Conservation (phyloP, 2,329 filamentous ascomycete genomes). For the Tolypocladium pustulatum region DNA sequence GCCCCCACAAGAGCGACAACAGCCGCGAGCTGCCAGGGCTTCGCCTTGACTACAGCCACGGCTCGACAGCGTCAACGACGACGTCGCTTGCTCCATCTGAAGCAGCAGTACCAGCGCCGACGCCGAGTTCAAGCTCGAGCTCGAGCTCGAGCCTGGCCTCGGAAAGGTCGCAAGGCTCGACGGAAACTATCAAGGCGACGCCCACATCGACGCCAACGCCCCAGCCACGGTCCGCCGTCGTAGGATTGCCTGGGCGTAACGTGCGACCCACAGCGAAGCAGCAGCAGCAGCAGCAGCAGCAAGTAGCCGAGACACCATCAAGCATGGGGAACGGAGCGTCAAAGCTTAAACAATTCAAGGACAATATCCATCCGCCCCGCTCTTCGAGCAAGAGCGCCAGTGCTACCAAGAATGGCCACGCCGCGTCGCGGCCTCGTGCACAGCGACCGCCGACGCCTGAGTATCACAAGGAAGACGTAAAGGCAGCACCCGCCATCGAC, state of each 20-base stretch:
- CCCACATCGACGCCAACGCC: background rate
- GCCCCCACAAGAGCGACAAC: constrained; percentile 38
- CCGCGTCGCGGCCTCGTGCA: constrained; percentile 7
- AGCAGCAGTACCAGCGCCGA: background rate
- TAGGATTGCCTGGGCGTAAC: constrained; percentile 18
- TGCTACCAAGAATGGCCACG: background rate
- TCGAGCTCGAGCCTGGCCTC: background rate
- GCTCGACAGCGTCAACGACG: constrained; percentile 32
- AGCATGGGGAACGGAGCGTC: constrained; percentile 23
- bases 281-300: constrained; percentile 2
- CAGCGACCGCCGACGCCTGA: constrained; percentile 38
- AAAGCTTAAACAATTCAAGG: constrained; percentile 19
- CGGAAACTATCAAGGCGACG: background rate
- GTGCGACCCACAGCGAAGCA: constrained; percentile 11
- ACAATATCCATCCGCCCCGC: constrained; percentile 5
- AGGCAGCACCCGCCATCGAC: constrained; percentile 21
- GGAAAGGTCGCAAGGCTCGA: background rate
- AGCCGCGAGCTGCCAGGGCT: constrained; percentile 36
- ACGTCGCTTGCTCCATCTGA: background rate
- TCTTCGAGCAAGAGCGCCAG: background rate
- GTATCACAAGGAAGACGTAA: constrained; percentile 32
- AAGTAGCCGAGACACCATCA: constrained; percentile 7
- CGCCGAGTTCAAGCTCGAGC: background rate
- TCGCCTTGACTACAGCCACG: constrained; percentile 36
- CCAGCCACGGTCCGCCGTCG: constrained; percentile 7